A percentile compares a stretch with the other conserved stretches of the same genome.
Conservation (phyloP, 768 basidiomycete species). For the Saitozyma podzolica region DNA sequence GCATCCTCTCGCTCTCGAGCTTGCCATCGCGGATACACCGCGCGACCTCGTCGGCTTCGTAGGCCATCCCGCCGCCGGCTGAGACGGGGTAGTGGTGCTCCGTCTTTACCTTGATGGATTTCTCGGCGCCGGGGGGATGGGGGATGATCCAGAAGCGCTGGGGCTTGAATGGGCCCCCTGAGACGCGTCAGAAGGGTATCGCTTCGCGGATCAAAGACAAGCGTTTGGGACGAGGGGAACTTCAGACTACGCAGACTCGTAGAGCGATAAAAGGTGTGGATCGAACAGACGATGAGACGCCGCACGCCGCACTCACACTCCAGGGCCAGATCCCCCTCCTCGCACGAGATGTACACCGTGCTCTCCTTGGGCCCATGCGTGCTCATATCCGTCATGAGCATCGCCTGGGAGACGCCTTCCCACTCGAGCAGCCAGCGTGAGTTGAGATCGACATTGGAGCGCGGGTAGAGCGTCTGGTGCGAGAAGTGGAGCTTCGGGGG, state of each 20-base stretch:
- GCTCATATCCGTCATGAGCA: slow-evolving; percentile 32
- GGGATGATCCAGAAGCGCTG: slow-evolving; percentile 35
- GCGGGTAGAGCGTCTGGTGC: slow-evolving; percentile 70
- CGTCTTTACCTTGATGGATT: slow-evolving; percentile 63
- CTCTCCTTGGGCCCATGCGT: slow-evolving; percentile 24
- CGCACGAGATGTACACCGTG: slow-evolving; percentile 64
- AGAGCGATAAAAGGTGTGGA: too few species aligned
- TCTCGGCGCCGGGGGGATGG: slow-evolving; percentile 44
- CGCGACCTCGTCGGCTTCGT: slow-evolving; percentile 85
- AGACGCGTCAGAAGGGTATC: slow-evolving; percentile 12
- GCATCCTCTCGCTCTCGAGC: slow-evolving; percentile 71
- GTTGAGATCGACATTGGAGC: slow-evolving; percentile 75
- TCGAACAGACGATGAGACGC: too few species aligned
- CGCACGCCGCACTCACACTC: too few species aligned
- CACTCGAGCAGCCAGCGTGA: slow-evolving; percentile 76
- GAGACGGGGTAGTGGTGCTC: slow-evolving; percentile 55
- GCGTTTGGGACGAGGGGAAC: too few species aligned
- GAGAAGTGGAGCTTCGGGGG: slow-evolving; percentile 64
- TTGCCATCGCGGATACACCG: slow-evolving; percentile 72
- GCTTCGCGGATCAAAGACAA: too few species aligned
- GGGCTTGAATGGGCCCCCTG: slow-evolving; percentile 35
- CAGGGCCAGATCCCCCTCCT: slow-evolving; percentile 68
- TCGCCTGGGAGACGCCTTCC: slow-evolving; percentile 61
- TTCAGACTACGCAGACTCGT: too few species aligned
- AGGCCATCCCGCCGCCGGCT: slow-evolving; percentile 71